These are phyloP conservation scores for Condylostoma magnum DNA, from an alignment of 169 alveolate species.

Conservation along the genomic window DNA sequence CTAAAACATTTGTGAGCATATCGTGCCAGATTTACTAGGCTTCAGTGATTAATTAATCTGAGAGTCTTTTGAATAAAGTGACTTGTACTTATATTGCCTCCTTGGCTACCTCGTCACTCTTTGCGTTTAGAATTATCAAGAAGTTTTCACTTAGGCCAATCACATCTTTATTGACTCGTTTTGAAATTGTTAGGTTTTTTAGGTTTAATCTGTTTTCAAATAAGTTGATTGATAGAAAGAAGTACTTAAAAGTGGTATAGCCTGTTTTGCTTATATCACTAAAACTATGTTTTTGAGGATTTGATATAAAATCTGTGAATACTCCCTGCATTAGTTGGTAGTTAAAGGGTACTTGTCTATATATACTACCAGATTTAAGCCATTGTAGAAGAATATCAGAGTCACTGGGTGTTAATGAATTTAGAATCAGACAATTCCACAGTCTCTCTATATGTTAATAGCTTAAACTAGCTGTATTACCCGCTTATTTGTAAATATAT, in stretches of 20 bases:
- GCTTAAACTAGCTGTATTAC: background rate
- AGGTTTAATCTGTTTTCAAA: background rate
- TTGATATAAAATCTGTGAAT: background rate
- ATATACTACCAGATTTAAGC: conserved; percentile 23
- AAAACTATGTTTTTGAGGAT: background rate
- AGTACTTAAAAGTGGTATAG: background rate
- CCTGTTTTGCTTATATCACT: background rate
- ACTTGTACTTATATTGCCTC: too few relatives aligned
- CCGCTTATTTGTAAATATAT: conserved; percentile 5
- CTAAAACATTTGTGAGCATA: too few relatives aligned
- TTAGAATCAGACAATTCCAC: conserved; percentile 36
- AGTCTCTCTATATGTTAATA: conserved; percentile 36
- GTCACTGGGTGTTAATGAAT: conserved; percentile 30
- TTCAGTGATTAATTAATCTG: too few relatives aligned
- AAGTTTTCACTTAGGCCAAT: background rate
- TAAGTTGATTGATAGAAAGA: background rate
- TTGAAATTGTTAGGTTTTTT: background rate
- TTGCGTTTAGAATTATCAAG: too few relatives aligned
- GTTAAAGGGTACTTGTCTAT: background rate
- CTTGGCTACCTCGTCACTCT: too few relatives aligned
- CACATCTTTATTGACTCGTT: conserved; percentile 1
- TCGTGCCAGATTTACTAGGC: too few relatives aligned
- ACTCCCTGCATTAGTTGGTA: background rate
- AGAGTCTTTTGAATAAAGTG: too few relatives aligned
- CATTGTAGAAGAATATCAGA: conserved; percentile 32